phyloP scores from a whole-genome alignment of 768 basidiomycete genomes.

The Pulveroboletus ravenelii region DNA sequence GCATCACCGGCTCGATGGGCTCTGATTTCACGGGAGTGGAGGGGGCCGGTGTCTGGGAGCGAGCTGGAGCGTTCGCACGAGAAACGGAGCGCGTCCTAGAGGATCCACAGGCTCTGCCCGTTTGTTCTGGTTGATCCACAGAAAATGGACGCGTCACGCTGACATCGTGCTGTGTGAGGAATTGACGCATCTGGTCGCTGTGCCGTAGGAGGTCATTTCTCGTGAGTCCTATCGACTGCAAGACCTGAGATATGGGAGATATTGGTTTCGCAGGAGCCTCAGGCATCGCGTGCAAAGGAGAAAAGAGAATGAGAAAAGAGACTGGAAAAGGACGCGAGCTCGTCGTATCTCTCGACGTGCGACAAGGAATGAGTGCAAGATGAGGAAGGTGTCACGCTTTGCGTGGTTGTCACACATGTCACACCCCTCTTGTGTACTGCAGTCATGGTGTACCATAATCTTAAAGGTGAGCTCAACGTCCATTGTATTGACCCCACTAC shows the following conservation, averaged over 20 bases:
- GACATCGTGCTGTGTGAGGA: constrained; percentile 54
- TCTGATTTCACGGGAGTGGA: constrained; percentile 63
- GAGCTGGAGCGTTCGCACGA: constrained; percentile 42
- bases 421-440: constrained; percentile 12
- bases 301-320: background rate
- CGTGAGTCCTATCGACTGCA: constrained; percentile 69
- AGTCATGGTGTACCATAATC: constrained; percentile 77
- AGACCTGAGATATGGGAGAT: constrained; percentile 71
- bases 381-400: constrained; percentile 15
- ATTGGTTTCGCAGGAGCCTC: constrained; percentile 26
- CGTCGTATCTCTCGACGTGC: constrained; percentile 21
- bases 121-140: constrained; percentile 31
- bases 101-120: constrained; percentile 35
- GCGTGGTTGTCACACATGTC: constrained; percentile 20
- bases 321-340: constrained; percentile 1
- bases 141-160: constrained; percentile 42
- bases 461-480: constrained; percentile 56
- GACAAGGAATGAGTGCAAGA: constrained; percentile 12
- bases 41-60: constrained; percentile 39
- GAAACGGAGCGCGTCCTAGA: constrained; percentile 46
- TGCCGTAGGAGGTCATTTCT: constrained; percentile 68
- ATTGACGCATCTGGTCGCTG: constrained; percentile 77
- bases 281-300: constrained; percentile 15
- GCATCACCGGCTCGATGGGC: constrained; percentile 44
- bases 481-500: constrained; percentile 1